Base-by-base conservation (phyloP, 1,139 yeast species). In the Hyphopichia pseudoburtonii region DNA sequence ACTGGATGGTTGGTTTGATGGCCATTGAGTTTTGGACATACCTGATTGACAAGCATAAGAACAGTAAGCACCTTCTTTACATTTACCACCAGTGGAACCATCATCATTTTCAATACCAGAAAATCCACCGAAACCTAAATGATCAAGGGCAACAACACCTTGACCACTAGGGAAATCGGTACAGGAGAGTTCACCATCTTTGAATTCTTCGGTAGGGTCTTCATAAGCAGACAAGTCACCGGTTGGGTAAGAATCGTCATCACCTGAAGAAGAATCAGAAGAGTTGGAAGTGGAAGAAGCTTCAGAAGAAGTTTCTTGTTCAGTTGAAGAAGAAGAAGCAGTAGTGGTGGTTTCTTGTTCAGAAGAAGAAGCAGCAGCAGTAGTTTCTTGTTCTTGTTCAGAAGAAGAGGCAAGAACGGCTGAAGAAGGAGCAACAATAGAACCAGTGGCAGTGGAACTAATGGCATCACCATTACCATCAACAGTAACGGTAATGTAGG, bases 11-110 rank as follows among this genome's bases (percentile, higher is more conserved):
- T 89, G 97, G 42, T 64, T 55, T 38, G 79, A 62, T 41, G 97
- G 97, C 96, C 96, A 90, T 72, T 89, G 97, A 42, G 96, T 87
- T 81, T 89, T 89, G 62, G 96, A 84, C 94, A 85, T 85, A 73
- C 97, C 97, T 31, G 95, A 78, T 69, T 86, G 88, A 74, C 97
- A 89, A 40, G 96, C 95, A 66, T 89, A 90, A 45, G 97, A 90
- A 71, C 97, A 92, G 80, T 86, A 88, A 60, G 78, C 79, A 45
- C 97, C 97, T 50, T 88, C 96, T 52, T 71, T 57, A 75, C 98
- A 92, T 36, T 46, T 38, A 69, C 69, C 57, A 43, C 89, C 80
- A 51, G 89, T 73, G 42, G 84, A 78, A 51, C 79, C 78, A 57
- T 79, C 76, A 45, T 73, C 61, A 58, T 79, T 67, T 56, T 63